Conservation (phyloP, 1,139 yeast genomes). For the Hemisphaericaspora subhashii region DNA sequence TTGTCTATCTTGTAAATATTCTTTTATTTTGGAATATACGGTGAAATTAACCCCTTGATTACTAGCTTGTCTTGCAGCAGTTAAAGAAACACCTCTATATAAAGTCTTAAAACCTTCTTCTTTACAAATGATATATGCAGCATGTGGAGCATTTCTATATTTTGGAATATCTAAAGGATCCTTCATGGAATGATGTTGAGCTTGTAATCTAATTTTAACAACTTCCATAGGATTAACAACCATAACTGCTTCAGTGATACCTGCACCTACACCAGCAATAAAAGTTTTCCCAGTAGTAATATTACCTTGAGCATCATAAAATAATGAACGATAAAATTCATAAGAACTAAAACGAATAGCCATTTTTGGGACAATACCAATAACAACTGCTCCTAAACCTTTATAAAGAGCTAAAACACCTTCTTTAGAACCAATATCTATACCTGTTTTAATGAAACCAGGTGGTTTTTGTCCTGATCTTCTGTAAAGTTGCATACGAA, state of each 20-base stretch:
- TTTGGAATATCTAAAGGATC: constrained; percentile 82
- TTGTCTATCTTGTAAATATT: constrained; percentile 67
- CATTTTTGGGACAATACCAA: constrained; percentile 98
- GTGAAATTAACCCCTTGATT: constrained; percentile 99
- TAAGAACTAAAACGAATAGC: constrained; percentile 94
- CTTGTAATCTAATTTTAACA: constrained; percentile 93
- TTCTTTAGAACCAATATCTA: constrained; percentile 74
- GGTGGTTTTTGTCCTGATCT: constrained; percentile 69
- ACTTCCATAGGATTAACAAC: constrained; percentile 98
- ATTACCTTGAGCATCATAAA: constrained; percentile 65
- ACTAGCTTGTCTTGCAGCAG: constrained; percentile 97
- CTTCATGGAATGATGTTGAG: constrained; percentile 87
- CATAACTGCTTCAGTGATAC: constrained; percentile 91
- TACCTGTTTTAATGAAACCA: constrained; percentile 84
- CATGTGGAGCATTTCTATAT: constrained; percentile 92
- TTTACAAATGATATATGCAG: constrained; percentile 75
- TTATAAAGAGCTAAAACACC: constrained; percentile 86
- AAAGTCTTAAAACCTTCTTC: constrained; percentile 91
- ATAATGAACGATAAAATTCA: constrained; percentile 76
- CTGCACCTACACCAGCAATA: constrained; percentile 95
- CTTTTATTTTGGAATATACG: constrained; percentile 84
- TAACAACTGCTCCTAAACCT: constrained; percentile 95
- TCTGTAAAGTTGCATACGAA: constrained; percentile 88
- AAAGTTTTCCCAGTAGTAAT: constrained; percentile 75
- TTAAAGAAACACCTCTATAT: constrained; percentile 91